Conservation (phyloP, 352 stramenopile species). For the Phytophthora pistaciae region DNA sequence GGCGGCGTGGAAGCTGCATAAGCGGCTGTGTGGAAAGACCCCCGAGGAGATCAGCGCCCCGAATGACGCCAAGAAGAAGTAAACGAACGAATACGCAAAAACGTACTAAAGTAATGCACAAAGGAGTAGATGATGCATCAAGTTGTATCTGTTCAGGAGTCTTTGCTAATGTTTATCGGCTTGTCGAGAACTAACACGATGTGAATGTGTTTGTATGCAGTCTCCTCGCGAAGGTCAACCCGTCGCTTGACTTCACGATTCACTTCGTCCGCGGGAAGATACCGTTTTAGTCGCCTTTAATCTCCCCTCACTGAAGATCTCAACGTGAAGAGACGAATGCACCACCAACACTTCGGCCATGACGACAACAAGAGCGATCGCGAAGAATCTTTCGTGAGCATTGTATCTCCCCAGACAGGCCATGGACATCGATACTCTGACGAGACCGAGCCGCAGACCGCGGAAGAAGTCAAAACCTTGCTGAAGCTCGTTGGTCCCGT, state of each 20-base stretch:
- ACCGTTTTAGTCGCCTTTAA: not conserved
- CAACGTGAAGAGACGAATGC: too few relatives aligned
- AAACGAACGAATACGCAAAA: conserved; percentile 4
- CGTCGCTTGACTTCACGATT: too few relatives aligned
- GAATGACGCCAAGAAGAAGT: conserved; percentile 24
- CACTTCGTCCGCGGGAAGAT: not conserved
- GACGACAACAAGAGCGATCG: conserved; percentile 2
- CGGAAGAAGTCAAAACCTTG: conserved; percentile 48
- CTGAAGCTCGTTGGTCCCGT: conserved; percentile 52
- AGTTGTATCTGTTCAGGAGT: not conserved
- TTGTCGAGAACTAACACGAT: not conserved
- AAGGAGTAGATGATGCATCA: conserved; percentile 3
- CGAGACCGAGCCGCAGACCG: not conserved
- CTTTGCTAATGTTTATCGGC: not conserved
- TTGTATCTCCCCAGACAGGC: not conserved
- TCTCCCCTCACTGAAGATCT: too few relatives aligned
- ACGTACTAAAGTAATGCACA: conserved; percentile 13
- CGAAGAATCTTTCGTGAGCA: conserved; percentile 4
- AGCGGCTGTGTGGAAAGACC: conserved; percentile 73
- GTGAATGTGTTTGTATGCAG: not conserved
- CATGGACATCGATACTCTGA: too few relatives aligned
- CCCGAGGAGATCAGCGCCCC: conserved; percentile 52
- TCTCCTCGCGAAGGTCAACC: too few relatives aligned
- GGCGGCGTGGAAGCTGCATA: conserved; percentile 80
- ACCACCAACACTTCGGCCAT: not conserved